Percentiles rank a stretch among this genome's conserved stretches.
Conservation (phyloP, 176 grass and related monocot species). For the Aegilops tauschii region DNA sequence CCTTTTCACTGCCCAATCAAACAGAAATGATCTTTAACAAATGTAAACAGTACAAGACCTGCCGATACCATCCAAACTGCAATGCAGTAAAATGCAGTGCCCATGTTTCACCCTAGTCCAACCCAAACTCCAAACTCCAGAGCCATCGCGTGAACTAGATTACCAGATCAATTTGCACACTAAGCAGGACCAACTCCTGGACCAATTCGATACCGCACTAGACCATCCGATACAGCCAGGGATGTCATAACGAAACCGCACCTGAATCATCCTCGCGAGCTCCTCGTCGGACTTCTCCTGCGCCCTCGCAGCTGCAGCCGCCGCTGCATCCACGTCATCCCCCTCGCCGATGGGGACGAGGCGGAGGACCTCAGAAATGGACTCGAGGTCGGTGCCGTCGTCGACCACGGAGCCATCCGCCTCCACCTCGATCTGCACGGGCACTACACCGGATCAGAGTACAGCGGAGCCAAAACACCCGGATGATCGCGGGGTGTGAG, state of each 20-base stretch:
- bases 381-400: conserved; percentile 61
- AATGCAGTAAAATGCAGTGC: neutral
- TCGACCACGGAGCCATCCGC: conserved; percentile 47
- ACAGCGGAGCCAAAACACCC: neutral
- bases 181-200: neutral
- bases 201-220: neutral
- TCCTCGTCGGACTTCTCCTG: conserved; percentile 72
- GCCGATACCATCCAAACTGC: neutral
- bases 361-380: conserved; percentile 48
- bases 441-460: neutral
- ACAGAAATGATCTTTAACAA: conserved; percentile 4
- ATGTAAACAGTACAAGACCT: neutral
- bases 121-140: neutral
- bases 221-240: neutral
- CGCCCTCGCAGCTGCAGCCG: conserved; percentile 20
- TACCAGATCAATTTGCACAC: neutral
- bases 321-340: neutral
- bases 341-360: conserved; percentile 39
- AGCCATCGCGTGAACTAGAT: neutral
- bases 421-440: conserved; percentile 65
- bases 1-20: conserved; percentile 4
- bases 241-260: neutral
- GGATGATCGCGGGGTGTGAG: neutral
- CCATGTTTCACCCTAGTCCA: neutral
- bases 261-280: conserved; percentile 76